phyloP scores from a whole-genome alignment of 2,329 filamentous ascomycete genomes.

The Neodidymelliopsis sp. region DNA sequence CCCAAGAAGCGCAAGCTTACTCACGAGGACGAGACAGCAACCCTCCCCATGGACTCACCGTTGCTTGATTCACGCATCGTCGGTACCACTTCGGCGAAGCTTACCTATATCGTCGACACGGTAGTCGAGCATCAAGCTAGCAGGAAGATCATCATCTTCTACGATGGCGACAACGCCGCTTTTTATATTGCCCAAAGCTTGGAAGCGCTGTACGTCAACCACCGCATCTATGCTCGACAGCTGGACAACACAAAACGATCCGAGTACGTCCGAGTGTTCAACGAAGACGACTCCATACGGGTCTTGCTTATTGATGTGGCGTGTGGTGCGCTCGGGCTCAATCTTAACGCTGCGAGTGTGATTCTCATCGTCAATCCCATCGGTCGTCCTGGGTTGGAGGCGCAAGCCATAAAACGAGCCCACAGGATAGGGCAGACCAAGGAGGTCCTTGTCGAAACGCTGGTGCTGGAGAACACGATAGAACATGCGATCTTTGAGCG shows the following conservation, averaged over 20 bases:
- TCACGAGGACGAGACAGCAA: slow-evolving; percentile 37
- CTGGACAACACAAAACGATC: slow-evolving; percentile 69
- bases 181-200: slow-evolving; percentile 85
- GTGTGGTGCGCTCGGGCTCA: slow-evolving; percentile 86
- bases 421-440: slow-evolving; percentile 84
- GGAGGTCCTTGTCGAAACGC: slow-evolving; percentile 82
- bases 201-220: slow-evolving; percentile 71
- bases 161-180: slow-evolving; percentile 85
- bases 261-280: slow-evolving; percentile 81
- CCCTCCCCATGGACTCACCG: slow-evolving; percentile 56
- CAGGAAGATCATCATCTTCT: slow-evolving; percentile 93
- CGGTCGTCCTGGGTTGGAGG: slow-evolving; percentile 82
- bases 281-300: slow-evolving; percentile 70
- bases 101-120: slow-evolving; percentile 82
- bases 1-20: slow-evolving; percentile 45
- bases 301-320: slow-evolving; percentile 92
- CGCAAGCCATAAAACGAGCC: slow-evolving; percentile 89
- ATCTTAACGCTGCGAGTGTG: slow-evolving; percentile 81
- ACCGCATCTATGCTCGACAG: slow-evolving; percentile 71
- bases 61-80: slow-evolving; percentile 69
- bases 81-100: slow-evolving; percentile 85
- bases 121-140: slow-evolving; percentile 71
- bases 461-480: slow-evolving; percentile 80
- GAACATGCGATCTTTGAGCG: slow-evolving; percentile 84
- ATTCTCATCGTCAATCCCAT: slow-evolving; percentile 92